These are phyloP conservation scores for Colletotrichum sp. DNA, from an alignment of 2,329 filamentous ascomycete species.

Conservation along the genomic window DNA sequence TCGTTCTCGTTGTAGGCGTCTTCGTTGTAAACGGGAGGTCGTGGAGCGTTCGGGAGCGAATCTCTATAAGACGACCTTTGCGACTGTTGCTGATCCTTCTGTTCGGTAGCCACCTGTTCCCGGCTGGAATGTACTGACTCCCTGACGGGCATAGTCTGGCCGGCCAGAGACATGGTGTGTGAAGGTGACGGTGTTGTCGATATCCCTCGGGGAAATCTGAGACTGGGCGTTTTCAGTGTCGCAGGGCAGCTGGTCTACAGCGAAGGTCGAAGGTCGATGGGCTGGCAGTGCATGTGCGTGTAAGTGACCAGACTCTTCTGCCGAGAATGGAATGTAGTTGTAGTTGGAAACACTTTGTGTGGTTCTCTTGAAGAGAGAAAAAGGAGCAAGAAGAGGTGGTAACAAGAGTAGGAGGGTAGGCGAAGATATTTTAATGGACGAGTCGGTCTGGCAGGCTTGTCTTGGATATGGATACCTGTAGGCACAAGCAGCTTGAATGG, in stretches of 20 bases:
- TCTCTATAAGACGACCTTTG: constrained; percentile 21
- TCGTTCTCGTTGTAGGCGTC: constrained; percentile 23
- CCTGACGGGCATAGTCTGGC: constrained; percentile 20
- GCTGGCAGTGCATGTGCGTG: background rate
- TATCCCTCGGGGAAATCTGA: constrained; percentile 15
- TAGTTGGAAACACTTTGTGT: background rate
- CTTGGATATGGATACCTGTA: constrained; percentile 8
- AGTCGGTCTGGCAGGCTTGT: constrained; percentile 10
- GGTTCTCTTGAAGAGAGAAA: background rate
- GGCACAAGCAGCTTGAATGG: background rate
- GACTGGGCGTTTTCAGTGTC: constrained; percentile 16
- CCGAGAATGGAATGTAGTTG: background rate
- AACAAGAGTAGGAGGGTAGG: background rate
- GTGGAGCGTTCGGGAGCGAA: constrained; percentile 20
- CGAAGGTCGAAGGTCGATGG: background rate
- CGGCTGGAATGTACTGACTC: constrained; percentile 16
- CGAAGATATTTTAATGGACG: constrained; percentile 17
- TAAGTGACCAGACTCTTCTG: constrained; percentile 12
- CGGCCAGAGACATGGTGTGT: constrained; percentile 22
- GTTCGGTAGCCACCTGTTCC: background rate
- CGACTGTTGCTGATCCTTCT: constrained; percentile 6
- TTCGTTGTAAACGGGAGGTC: constrained; percentile 13
- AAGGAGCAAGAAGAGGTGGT: background rate
- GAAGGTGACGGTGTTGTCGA: constrained; percentile 7
- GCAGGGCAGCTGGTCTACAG: constrained; percentile 14